phyloP scores from a whole-genome alignment of 352 stramenopile genomes.

The Pythium oligandrum region DNA sequence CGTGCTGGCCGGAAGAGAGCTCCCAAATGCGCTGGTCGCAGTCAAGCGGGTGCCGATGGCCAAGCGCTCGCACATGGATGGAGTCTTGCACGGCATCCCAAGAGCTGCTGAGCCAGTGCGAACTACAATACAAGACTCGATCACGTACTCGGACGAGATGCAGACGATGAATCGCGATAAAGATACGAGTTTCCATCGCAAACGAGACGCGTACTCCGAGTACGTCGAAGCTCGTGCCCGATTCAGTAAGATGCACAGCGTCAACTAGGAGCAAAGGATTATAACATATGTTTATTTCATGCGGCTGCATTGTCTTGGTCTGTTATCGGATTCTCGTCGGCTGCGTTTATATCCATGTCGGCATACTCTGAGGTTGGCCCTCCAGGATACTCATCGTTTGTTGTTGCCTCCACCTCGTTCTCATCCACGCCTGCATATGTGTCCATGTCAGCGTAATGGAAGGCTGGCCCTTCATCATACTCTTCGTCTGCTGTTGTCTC shows the following conservation, averaged over 20 bases:
- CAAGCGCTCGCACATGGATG: constrained; percentile 79
- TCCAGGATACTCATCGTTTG: too few relatives aligned
- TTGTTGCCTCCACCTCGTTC: too few relatives aligned
- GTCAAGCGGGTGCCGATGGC: constrained; percentile 43
- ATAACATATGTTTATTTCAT: not conserved
- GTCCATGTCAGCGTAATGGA: too few relatives aligned
- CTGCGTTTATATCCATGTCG: too few relatives aligned
- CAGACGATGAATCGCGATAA: constrained; percentile 72
- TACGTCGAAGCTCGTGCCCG: constrained; percentile 84
- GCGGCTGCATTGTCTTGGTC: too few relatives aligned
- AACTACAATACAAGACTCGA: constrained; percentile 47
- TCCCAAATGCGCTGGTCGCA: constrained; percentile 8
- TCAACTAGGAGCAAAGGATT: constrained; percentile 37
- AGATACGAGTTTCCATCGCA: constrained; percentile 67
- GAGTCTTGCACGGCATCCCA: constrained; percentile 58
- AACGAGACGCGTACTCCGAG: constrained; percentile 83
- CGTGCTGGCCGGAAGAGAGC: constrained; percentile 10
- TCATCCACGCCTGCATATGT: too few relatives aligned
- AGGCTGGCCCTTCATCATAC: too few relatives aligned
- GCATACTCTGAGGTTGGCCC: too few relatives aligned
- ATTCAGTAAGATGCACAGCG: constrained; percentile 89
- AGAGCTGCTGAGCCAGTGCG: constrained; percentile 18
- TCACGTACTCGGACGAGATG: constrained; percentile 73
- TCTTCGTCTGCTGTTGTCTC: too few relatives aligned
- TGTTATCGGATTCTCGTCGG: too few relatives aligned